A percentile compares a stretch with the other conserved stretches of the same genome.
These are phyloP conservation scores for Elsinoe batatas DNA, from an alignment of 2,329 filamentous ascomycete genomes.

Conservation along the genomic window DNA sequence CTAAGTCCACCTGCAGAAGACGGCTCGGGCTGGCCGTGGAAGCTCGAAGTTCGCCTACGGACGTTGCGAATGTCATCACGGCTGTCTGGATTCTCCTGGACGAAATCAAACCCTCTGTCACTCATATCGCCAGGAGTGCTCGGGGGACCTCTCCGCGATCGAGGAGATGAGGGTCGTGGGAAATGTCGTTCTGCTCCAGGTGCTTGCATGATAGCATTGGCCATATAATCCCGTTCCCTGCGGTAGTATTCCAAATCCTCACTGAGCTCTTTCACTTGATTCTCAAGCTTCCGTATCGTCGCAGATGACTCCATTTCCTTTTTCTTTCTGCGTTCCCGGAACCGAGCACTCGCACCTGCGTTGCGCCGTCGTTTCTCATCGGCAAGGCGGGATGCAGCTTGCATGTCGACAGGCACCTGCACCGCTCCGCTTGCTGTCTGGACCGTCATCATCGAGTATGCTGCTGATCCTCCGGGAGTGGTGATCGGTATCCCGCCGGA, in stretches of 20 bases:
- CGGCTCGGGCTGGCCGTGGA: background rate
- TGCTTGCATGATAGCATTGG: conserved; percentile 53
- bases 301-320: conserved; percentile 63
- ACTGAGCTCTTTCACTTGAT: conserved; percentile 56
- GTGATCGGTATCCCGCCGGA: conserved; percentile 34
- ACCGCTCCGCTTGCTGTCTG: conserved; percentile 43
- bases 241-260: conserved; percentile 65
- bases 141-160: conserved; percentile 21
- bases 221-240: conserved; percentile 60
- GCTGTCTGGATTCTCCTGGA: conserved; percentile 8
- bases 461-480: conserved; percentile 35
- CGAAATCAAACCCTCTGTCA: conserved; percentile 6
- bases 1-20: background rate
- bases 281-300: conserved; percentile 59
- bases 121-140: background rate
- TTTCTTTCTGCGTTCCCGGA: conserved; percentile 72
- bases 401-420: conserved; percentile 61
- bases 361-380: conserved; percentile 81
- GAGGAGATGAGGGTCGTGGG: conserved; percentile 35
- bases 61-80: conserved; percentile 3
- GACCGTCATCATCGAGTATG: conserved; percentile 45
- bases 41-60: conserved; percentile 10
- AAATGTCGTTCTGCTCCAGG: conserved; percentile 42
- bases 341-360: conserved; percentile 73
- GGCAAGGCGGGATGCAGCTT: conserved; percentile 70